Evolutionary conservation across 495 filamentous ascomycete genomes (phyloP), one percentile per base, ranked within the genome.

Genomic region (Hypoxylon lienhwacheense): DNA sequence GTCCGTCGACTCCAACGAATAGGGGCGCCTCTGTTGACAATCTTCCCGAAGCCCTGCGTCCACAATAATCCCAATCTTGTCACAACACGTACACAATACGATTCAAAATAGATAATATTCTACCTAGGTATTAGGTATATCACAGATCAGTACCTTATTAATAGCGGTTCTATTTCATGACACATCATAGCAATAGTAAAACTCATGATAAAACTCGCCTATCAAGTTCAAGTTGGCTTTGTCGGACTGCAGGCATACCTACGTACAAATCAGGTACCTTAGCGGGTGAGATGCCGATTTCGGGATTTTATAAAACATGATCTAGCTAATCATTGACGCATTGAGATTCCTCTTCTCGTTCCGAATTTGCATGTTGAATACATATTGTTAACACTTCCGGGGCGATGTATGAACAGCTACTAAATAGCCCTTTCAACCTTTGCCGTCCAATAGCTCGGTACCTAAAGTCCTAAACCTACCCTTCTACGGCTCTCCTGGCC

Each of bases 401-500:
- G 15, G 7, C 15, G 3, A 25, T 19, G 14, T 25, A 46, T 21
- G 24, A 29, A 46, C n/a, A 36, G 10, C 24, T 10, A 35, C 10
- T 31, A 5, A 28, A 28, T 10, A 36, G 19, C 31, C 11, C 16
- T 19, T 34, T 14, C 12, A 12, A 16, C 25, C 1, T 11, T 17
- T n/a, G 17, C 33, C 11, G 20, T 24, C 16, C 28, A 21, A 31
- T 16, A 17, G 15, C 7, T 11, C 16, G 8, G 16, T 25, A n/a
- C 7, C 8, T 34, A 32, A 29, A 20, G 34, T 41, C 17, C n/a
- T n/a, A n/a, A n/a, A n/a, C n/a, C n/a, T n/a, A n/a, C n/a, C 12
- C 7, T 17, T 47, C 28, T 46, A 79, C 17, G 73, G 70, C 74
- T 85, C 74, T 25, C 77, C 78, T 6, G 82, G 81, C 83, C 83